Percentiles rank a stretch among this genome's conserved stretches.
Evolutionary conservation across 495 filamentous ascomycete genomes (phyloP).

Genomic region (Elaphomyces granulatus): DNA sequence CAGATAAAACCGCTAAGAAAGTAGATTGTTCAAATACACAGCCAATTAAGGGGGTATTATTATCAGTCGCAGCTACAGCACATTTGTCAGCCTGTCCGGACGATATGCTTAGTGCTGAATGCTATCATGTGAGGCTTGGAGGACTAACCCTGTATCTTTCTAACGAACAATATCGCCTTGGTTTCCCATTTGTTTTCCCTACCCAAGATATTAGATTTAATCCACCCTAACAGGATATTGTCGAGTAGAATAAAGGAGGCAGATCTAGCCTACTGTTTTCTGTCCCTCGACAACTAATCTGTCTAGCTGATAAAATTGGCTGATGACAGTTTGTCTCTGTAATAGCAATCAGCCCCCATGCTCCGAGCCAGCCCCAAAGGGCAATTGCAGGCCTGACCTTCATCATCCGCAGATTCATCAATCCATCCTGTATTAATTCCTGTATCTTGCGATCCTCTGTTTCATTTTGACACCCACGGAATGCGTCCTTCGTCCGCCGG

Average conservation of each 20-base stretch:
- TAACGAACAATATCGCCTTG: slow-evolving; percentile 59
- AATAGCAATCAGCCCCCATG: not conserved
- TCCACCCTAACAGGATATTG: not conserved
- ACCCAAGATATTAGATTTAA: slow-evolving; percentile 3
- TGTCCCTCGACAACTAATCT: slow-evolving; percentile 86
- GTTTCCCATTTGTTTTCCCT: slow-evolving; percentile 64
- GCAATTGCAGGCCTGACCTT: slow-evolving; percentile 51
- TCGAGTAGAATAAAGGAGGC: not conserved
- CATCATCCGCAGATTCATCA: slow-evolving; percentile 77
- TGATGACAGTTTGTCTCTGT: slow-evolving; percentile 88
- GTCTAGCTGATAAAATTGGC: slow-evolving; percentile 89
- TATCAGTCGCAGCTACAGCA: slow-evolving; percentile 34
- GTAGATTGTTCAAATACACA: too few species aligned
- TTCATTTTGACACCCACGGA: slow-evolving; percentile 57
- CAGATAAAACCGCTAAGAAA: too few species aligned
- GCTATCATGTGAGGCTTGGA: not conserved
- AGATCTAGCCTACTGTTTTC: slow-evolving; percentile 34
- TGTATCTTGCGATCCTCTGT: slow-evolving; percentile 66
- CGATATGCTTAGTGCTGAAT: too few species aligned
- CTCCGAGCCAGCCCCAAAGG: not conserved
- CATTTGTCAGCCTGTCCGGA: slow-evolving; percentile 3
- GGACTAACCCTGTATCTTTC: slow-evolving; percentile 69
- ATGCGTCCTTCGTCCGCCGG: slow-evolving; percentile 75
- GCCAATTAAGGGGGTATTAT: too few species aligned
- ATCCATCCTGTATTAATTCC: slow-evolving; percentile 74